Conservation (phyloP, 345 rosid species). For the Salix udensis region DNA sequence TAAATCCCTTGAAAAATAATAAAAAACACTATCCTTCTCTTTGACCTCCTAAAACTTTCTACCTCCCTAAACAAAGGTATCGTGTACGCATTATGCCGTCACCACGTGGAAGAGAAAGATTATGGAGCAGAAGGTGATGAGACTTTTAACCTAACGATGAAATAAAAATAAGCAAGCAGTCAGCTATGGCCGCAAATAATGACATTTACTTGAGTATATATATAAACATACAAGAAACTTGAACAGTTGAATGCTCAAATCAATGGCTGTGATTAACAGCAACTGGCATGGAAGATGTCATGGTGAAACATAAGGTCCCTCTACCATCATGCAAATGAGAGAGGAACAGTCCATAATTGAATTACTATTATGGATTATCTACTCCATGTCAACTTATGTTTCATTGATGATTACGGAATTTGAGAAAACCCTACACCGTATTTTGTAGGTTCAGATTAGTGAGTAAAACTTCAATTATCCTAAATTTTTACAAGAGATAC, state of each 20-base stretch:
- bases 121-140: background rate
- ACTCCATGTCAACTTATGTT: background rate
- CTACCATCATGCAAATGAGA: background rate
- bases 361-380: background rate
- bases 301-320: background rate
- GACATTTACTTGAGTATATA: background rate
- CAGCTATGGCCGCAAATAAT: background rate
- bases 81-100: background rate
- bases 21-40: background rate
- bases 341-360: background rate
- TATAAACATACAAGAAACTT: background rate
- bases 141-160: conserved; percentile 13
- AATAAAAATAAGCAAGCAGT: background rate
- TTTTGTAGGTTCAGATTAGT: too few relatives aligned
- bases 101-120: background rate
- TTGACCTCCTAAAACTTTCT: background rate
- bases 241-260: background rate
- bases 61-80: background rate
- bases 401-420: background rate
- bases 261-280: background rate
- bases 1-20: background rate
- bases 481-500: too few relatives aligned
- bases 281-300: background rate
- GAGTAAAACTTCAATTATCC: too few relatives aligned
- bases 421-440: too few relatives aligned